phyloP scores from a whole-genome alignment of 805 yeast species.

The Tetrapisispora iriomotensis region DNA sequence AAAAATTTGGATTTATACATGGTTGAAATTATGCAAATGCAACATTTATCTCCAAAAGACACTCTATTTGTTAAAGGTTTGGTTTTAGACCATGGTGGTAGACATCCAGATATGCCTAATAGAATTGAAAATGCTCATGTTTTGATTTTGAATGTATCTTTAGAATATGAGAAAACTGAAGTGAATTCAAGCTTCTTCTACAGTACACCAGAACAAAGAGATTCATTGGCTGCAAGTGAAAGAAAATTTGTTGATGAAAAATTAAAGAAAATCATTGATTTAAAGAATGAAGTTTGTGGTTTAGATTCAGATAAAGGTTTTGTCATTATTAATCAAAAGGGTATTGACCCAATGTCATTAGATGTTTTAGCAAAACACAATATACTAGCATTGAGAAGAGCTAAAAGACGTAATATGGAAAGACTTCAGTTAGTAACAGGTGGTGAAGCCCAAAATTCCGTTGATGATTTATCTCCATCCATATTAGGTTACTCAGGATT shows the following conservation, averaged over 20 bases:
- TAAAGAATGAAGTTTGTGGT: constrained; percentile 87
- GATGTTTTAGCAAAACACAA: constrained; percentile 89
- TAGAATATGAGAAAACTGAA: constrained; percentile 96
- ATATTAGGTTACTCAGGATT: constrained; percentile 82
- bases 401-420: constrained; percentile 98
- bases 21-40: constrained; percentile 98
- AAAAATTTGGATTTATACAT: constrained; percentile 73
- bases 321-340: constrained; percentile 95
- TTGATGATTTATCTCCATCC: constrained; percentile 76
- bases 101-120: constrained; percentile 99
- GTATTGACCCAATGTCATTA: constrained; percentile 95
- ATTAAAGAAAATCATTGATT: constrained; percentile 78
- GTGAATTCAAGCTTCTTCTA: constrained; percentile 94
- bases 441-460: constrained; percentile 96
- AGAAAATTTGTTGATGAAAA: constrained; percentile 91
- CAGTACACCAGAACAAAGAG: constrained; percentile 92
- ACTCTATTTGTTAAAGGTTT: constrained; percentile 79
- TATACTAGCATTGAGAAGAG: constrained; percentile 91
- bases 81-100: constrained; percentile 95
- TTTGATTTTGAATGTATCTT: constrained; percentile 81
- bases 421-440: constrained; percentile 92
- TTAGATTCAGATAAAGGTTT: constrained; percentile 64
- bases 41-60: constrained; percentile 76
- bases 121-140: constrained; percentile 73
- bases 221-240: constrained; percentile 85